Conservation (phyloP, 2,329 filamentous ascomycete species). For the Penicillium sp. region DNA sequence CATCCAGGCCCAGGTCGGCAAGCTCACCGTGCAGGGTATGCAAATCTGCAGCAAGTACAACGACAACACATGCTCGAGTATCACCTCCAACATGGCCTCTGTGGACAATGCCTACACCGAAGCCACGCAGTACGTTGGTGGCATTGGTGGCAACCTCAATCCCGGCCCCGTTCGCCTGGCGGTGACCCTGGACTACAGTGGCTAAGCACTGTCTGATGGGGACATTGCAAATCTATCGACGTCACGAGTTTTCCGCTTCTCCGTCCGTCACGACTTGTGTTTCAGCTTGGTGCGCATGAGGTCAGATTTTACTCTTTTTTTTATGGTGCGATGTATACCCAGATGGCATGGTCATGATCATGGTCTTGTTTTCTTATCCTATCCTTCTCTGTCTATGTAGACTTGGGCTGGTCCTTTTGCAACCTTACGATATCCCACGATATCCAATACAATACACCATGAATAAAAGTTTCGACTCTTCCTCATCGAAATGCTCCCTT, state of each 20-base stretch:
- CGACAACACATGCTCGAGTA: conserved; percentile 30
- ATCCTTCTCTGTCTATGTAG: conserved; percentile 7
- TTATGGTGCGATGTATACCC: conserved; percentile 10
- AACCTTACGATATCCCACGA: too few species aligned
- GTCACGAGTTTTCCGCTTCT: not conserved
- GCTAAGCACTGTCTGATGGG: conserved; percentile 16
- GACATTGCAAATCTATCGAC: conserved; percentile 1
- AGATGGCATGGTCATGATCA: conserved; percentile 13
- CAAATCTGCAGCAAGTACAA: conserved; percentile 33
- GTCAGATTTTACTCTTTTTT: conserved; percentile 3
- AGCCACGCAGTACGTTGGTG: conserved; percentile 28
- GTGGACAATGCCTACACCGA: conserved; percentile 36
- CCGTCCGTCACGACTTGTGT: too few species aligned
- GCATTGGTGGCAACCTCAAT: conserved; percentile 35
- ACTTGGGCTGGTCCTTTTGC: conserved; percentile 13
- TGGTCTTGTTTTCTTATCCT: too few species aligned
- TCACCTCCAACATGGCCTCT: conserved; percentile 23
- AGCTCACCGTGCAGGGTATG: conserved; percentile 35
- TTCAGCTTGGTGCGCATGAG: too few species aligned
- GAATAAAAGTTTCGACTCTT: too few species aligned
- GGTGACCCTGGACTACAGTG: conserved; percentile 28
- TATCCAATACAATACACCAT: not conserved
- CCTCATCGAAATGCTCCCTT: too few species aligned
- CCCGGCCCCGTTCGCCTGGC: conserved; percentile 24
- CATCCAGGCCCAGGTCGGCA: conserved; percentile 32